These are phyloP conservation scores for Hyaloscypha variabilis DNA, from an alignment of 495 filamentous ascomycete genomes.

Conservation along the genomic window DNA sequence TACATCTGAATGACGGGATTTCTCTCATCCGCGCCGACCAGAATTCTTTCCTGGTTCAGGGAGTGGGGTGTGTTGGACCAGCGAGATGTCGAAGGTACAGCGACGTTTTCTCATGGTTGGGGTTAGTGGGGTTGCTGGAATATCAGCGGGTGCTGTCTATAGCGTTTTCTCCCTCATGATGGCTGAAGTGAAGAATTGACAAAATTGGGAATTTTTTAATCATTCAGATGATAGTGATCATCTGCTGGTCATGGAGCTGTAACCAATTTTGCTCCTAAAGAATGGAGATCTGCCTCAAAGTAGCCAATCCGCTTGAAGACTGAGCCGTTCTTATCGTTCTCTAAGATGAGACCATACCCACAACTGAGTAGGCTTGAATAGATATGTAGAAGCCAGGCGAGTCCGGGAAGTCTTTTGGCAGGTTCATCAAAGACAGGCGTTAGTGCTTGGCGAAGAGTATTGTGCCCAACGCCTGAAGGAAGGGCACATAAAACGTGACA, in stretches of 20 bases:
- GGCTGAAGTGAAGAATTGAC: no score
- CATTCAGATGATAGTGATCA: conserved; percentile 7
- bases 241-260: neutral
- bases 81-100: neutral
- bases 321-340: conserved; percentile 1
- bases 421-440: conserved; percentile 5
- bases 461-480: no score
- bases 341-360: conserved; percentile 8
- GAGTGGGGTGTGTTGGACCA: conserved; percentile 2
- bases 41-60: conserved; percentile 20
- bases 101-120: conserved; percentile 4
- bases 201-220: neutral
- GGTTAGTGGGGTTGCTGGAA: conserved; percentile 1
- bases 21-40: conserved; percentile 14
- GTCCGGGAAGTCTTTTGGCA: conserved; percentile 4
- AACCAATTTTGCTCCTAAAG: conserved; percentile 4
- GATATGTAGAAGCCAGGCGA: conserved; percentile 5
- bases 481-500: no score
- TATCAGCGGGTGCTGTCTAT: neutral
- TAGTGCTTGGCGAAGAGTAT: neutral
- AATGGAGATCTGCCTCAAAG: conserved; percentile 7
- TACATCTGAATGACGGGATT: conserved; percentile 16
- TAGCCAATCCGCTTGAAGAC: conserved; percentile 7
- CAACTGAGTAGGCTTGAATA: neutral
- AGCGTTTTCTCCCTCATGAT: neutral